A percentile compares a stretch with the other conserved stretches of the same genome.
These are phyloP conservation scores for Psidium friedrichsthalianum DNA, from an alignment of 345 rosid genomes.

Conservation along the genomic window DNA sequence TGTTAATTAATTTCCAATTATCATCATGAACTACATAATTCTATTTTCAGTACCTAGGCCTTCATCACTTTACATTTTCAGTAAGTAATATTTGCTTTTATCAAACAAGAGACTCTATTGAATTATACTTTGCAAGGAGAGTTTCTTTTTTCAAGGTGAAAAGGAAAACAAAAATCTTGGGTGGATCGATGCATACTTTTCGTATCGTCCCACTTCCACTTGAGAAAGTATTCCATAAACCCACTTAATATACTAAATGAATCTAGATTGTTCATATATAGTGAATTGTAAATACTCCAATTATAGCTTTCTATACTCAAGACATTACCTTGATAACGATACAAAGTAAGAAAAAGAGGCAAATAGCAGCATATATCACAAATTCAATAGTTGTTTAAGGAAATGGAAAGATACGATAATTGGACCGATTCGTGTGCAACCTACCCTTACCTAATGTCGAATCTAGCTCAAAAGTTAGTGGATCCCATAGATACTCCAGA, in stretches of 20 bases:
- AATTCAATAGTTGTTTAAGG: background rate
- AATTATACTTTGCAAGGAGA: background rate
- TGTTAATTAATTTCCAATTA: too few relatives aligned
- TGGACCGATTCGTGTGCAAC: accelerated
- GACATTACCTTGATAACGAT: background rate
- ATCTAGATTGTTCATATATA: too few relatives aligned
- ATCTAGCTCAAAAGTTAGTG: too few relatives aligned
- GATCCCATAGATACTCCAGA: too few relatives aligned
- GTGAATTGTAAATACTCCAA: too few relatives aligned
- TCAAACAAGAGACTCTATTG: background rate
- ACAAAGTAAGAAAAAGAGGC: background rate
- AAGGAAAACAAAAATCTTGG: background rate
- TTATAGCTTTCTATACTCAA: background rate
- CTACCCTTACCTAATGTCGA: too few relatives aligned
- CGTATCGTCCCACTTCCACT: background rate
- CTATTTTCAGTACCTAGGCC: background rate
- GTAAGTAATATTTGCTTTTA: background rate
- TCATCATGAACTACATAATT: background rate
- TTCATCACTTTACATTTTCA: too few relatives aligned
- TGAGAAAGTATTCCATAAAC: background rate
- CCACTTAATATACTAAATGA: background rate
- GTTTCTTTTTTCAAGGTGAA: background rate
- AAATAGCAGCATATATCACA: background rate
- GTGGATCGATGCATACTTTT: background rate
- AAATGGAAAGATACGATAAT: background rate